Percentiles rank a stretch among this genome's conserved stretches.
phyloP scores from a whole-genome alignment of 2,329 filamentous ascomycete species.

The Xylariaceae sp. region DNA sequence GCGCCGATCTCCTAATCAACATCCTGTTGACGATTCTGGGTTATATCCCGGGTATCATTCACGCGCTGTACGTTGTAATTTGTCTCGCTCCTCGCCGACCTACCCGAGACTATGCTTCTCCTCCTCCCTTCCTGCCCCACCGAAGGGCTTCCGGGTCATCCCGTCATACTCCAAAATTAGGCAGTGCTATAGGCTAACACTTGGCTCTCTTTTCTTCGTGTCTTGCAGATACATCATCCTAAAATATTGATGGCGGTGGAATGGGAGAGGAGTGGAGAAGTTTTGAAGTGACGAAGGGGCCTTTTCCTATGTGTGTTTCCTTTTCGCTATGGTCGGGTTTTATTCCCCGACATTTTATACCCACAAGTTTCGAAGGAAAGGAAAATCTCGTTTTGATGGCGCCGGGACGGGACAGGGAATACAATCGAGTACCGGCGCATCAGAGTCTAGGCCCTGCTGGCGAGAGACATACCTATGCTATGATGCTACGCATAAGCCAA shows the following conservation, averaged over 20 bases:
- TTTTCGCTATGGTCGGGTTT: slow-evolving; percentile 1
- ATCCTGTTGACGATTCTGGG: slow-evolving; percentile 67
- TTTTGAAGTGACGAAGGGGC: not conserved
- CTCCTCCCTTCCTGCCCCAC: slow-evolving; percentile 14
- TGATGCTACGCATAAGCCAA: not conserved
- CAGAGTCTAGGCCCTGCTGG: too few species aligned
- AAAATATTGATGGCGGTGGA: slow-evolving; percentile 54
- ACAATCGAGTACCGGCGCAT: too few species aligned
- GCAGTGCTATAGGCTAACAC: slow-evolving; percentile 7
- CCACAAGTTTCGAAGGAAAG: not conserved
- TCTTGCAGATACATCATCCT: slow-evolving; percentile 63
- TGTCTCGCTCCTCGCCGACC: not conserved
- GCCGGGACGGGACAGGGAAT: not conserved
- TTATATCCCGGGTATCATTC: slow-evolving; percentile 70
- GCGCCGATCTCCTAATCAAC: slow-evolving; percentile 73
- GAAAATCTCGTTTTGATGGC: not conserved
- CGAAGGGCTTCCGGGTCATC: slow-evolving; percentile 15
- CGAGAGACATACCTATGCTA: not conserved
- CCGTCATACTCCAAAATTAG: not conserved
- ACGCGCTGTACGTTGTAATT: slow-evolving; percentile 59
- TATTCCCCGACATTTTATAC: slow-evolving; percentile 12
- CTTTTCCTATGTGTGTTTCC: slow-evolving; percentile 1
- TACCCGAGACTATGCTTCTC: slow-evolving; percentile 1
- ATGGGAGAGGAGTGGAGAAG: not conserved
- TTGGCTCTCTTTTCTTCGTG: not conserved